phyloP scores from a whole-genome alignment of 2,329 filamentous ascomycete species.

The Geosmithia morbida region DNA sequence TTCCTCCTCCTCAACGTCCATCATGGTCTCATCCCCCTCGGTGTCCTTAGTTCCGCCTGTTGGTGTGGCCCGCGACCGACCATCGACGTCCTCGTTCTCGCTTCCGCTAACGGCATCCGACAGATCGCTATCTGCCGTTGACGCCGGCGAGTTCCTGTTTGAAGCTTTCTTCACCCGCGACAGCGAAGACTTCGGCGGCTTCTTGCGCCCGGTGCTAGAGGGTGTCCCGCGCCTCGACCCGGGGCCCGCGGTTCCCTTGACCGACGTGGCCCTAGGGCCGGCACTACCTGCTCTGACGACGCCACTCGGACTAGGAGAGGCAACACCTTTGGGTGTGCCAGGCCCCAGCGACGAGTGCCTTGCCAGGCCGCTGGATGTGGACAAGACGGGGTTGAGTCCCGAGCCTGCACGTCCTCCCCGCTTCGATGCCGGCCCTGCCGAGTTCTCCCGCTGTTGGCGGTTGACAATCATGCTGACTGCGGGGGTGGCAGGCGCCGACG shows the following conservation, averaged over 20 bases:
- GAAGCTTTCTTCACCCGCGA: constrained; percentile 46
- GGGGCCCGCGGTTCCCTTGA: constrained; percentile 25
- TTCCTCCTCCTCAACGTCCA: constrained; percentile 39
- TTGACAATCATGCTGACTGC: constrained; percentile 45
- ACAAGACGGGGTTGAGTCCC: constrained; percentile 29
- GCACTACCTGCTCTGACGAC: constrained; percentile 40
- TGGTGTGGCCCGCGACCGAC: constrained; percentile 16
- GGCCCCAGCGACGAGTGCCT: constrained; percentile 49
- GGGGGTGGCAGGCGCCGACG: constrained; percentile 45
- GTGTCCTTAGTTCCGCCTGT: constrained; percentile 19
- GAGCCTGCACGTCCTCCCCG: constrained; percentile 33
- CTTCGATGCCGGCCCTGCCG: constrained; percentile 44
- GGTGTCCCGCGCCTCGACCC: constrained; percentile 34
- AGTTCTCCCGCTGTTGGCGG: constrained; percentile 39
- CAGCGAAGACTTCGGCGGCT: constrained; percentile 43
- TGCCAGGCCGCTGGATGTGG: constrained; percentile 42
- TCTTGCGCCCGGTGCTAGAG: constrained; percentile 27
- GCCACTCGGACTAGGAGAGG: constrained; percentile 15
- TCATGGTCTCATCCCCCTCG: constrained; percentile 38
- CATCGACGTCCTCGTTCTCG: constrained; percentile 25
- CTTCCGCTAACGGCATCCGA: constrained; percentile 46
- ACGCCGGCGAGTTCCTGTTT: constrained; percentile 46
- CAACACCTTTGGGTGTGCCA: constrained; percentile 39
- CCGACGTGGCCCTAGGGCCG: constrained; percentile 35
- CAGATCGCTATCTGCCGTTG: constrained; percentile 48